A percentile compares a stretch with the other conserved stretches of the same genome.
These are phyloP conservation scores for Dothistroma pini DNA, from an alignment of 2,329 filamentous ascomycete species.

Conservation along the genomic window DNA sequence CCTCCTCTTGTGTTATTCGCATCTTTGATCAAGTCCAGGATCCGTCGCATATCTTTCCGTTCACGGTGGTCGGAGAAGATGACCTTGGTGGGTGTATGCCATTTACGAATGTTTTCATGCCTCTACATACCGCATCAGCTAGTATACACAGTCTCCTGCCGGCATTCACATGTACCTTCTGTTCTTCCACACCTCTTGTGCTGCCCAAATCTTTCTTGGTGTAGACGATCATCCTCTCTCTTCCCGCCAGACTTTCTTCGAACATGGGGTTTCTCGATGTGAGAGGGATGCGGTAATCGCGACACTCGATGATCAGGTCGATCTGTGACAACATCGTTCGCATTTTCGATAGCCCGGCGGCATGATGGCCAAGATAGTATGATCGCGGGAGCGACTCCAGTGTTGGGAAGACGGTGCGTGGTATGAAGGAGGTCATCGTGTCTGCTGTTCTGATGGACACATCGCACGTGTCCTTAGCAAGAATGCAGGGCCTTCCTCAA, in stretches of 20 bases:
- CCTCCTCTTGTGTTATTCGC: constrained; percentile 52
- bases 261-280: constrained; percentile 89
- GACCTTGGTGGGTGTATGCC: constrained; percentile 51
- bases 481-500: too few species aligned
- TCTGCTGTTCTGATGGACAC: constrained; percentile 12
- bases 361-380: constrained; percentile 94
- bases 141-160: neutral
- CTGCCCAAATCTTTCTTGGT: constrained; percentile 79
- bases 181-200: constrained; percentile 33
- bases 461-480: constrained; percentile 1
- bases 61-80: constrained; percentile 53
- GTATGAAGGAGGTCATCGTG: constrained; percentile 58
- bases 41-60: constrained; percentile 39
- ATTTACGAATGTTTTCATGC: constrained; percentile 51
- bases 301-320: constrained; percentile 87
- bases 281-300: constrained; percentile 86
- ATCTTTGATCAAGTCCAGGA: constrained; percentile 52
- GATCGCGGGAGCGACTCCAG: constrained; percentile 76
- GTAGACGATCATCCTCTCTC: constrained; percentile 78
- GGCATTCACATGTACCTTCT: constrained; percentile 25
- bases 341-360: constrained; percentile 76
- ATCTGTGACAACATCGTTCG: constrained; percentile 73
- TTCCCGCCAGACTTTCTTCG: constrained; percentile 69
- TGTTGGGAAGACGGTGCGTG: constrained; percentile 68
- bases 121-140: constrained; percentile 27